These are phyloP conservation scores for Trametopsis cervina DNA, from an alignment of 768 basidiomycete species.

Conservation along the genomic window DNA sequence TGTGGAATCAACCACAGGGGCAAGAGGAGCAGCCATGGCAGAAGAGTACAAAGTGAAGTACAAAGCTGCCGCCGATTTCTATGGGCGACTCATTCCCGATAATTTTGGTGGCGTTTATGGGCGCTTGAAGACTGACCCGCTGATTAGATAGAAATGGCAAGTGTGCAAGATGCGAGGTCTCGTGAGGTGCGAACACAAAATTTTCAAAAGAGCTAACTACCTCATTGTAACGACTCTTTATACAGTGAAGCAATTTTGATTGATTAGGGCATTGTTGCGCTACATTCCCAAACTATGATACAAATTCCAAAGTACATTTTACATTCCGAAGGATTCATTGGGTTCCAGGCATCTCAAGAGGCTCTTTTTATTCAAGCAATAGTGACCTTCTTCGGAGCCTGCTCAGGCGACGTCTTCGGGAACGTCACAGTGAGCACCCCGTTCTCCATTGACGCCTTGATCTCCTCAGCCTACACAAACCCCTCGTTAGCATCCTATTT, in stretches of 20 bases:
- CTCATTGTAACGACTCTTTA: not conserved
- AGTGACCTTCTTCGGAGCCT: constrained; percentile 18
- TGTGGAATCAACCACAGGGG: constrained; percentile 23
- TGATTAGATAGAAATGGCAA: not conserved
- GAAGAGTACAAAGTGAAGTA: not conserved
- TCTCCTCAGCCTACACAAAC: constrained; percentile 18
- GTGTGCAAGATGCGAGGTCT: too few species aligned
- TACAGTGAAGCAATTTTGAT: not conserved
- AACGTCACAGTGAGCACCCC: constrained; percentile 24
- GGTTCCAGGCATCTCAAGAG: not conserved
- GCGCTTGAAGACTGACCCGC: not conserved
- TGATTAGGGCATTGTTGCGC: not conserved
- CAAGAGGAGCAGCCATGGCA: constrained; percentile 7
- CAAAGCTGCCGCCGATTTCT: not conserved
- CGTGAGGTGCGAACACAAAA: too few species aligned
- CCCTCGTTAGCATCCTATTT: not conserved
- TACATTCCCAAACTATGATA: not conserved
- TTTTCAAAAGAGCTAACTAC: not conserved
- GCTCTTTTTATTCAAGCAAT: constrained; percentile 6
- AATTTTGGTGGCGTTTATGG: not conserved
- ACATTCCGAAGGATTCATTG: not conserved
- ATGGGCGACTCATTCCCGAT: not conserved
- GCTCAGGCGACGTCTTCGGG: constrained; percentile 20
- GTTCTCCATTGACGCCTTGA: constrained; percentile 24
- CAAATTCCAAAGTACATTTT: not conserved